Conservation (phyloP, 1,139 yeast genomes). For the Torulaspora pretoriensis region DNA sequence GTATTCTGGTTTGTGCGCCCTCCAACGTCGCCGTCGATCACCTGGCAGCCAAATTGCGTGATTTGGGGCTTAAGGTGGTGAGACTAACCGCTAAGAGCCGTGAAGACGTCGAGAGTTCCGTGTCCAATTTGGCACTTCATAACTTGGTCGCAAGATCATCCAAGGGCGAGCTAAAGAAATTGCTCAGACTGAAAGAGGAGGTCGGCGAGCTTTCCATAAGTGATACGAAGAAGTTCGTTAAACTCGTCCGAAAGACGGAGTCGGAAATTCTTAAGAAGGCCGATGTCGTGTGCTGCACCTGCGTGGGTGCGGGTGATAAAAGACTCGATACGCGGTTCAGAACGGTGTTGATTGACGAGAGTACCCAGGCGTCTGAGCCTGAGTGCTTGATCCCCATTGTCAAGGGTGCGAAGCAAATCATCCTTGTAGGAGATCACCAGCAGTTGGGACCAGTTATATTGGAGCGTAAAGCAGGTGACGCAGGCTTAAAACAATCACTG, state of each 20-base stretch:
- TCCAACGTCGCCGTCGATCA: constrained; percentile 96
- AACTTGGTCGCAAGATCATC: constrained; percentile 45
- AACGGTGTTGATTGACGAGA: constrained; percentile 83
- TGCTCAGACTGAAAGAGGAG: constrained; percentile 55
- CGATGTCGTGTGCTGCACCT: constrained; percentile 84
- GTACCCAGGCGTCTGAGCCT: constrained; percentile 92
- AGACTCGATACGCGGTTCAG: constrained; percentile 59
- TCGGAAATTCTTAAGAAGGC: constrained; percentile 49
- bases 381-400: constrained; percentile 85
- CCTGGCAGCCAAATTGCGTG: constrained; percentile 65
- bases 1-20: constrained; percentile 86
- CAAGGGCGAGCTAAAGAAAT: constrained; percentile 54
- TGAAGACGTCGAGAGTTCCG: constrained; percentile 72
- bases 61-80: constrained; percentile 69
- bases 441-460: constrained; percentile 89
- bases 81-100: constrained; percentile 72
- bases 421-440: constrained; percentile 91
- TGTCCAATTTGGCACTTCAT: constrained; percentile 52
- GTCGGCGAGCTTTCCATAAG: constrained; percentile 63
- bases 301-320: constrained; percentile 85
- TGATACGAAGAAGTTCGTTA: constrained; percentile 48
- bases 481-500: constrained; percentile 79
- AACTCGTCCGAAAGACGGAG: constrained; percentile 48
- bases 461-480: constrained; percentile 75
- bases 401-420: constrained; percentile 83